Conservation (phyloP, 495 filamentous ascomycete species). For the Trypethelium eluteriae region DNA sequence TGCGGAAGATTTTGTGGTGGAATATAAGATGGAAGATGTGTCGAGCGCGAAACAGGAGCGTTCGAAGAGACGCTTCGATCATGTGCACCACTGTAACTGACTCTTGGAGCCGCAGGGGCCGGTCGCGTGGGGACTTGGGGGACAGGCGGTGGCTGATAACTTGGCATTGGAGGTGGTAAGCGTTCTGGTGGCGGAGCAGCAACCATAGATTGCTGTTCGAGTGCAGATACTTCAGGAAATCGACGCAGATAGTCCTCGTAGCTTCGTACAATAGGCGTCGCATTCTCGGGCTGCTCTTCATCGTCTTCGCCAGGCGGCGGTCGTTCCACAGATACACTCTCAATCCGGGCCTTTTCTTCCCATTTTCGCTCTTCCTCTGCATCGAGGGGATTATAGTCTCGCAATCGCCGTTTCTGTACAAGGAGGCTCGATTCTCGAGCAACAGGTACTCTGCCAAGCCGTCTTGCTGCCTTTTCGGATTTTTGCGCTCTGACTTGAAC, state of each 20-base stretch:
- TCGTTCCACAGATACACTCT: constrained; percentile 47
- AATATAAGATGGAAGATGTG: constrained; percentile 37
- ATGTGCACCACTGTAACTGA: constrained; percentile 82
- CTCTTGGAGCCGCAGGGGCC: constrained; percentile 74
- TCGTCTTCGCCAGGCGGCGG: constrained; percentile 38
- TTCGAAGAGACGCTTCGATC: constrained; percentile 52
- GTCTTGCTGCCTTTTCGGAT: constrained; percentile 41
- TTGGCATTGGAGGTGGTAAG: constrained; percentile 17
- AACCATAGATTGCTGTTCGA: constrained; percentile 69
- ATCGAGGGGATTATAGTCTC: constrained; percentile 53
- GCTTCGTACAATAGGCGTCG: constrained; percentile 45
- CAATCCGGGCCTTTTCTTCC: constrained; percentile 49
- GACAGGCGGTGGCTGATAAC: constrained; percentile 17
- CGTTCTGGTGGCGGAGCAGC: constrained; percentile 25
- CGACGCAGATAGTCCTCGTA: constrained; percentile 76
- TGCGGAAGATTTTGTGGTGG: constrained; percentile 47
- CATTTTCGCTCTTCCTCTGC: constrained; percentile 54
- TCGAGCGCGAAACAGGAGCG: constrained; percentile 41
- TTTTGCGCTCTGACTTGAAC: constrained; percentile 44
- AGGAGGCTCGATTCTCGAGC: constrained; percentile 45
- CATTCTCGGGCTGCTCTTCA: constrained; percentile 23
- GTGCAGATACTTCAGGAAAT: constrained; percentile 62
- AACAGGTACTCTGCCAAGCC: constrained; percentile 46
- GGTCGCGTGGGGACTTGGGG: constrained; percentile 54
- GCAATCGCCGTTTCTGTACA: constrained; percentile 48